Percentiles rank a stretch among this genome's conserved stretches.
These are phyloP conservation scores for Myrica gale DNA, from an alignment of 306 rosid species.

Conservation along the genomic window DNA sequence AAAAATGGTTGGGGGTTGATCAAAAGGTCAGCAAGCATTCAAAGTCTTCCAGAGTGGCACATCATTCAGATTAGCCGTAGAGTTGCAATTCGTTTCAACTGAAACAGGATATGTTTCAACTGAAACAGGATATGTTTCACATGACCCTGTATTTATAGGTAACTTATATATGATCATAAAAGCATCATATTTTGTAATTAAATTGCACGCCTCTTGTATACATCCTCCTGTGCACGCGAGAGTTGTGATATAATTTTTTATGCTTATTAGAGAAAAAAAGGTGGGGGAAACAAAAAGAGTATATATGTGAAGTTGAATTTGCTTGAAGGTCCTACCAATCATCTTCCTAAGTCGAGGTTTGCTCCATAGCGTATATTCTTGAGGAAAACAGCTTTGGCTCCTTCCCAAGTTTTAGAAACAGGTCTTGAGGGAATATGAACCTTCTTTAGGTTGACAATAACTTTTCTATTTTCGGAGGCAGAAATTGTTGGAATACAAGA, in stretches of 20 bases:
- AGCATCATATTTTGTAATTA: not conserved
- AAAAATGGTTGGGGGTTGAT: conserved; percentile 72
- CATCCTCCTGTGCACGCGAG: not conserved
- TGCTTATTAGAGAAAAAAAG: not conserved
- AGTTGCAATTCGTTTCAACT: conserved; percentile 16
- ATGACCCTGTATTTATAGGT: not conserved
- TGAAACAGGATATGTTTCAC: conserved; percentile 4
- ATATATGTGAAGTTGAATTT: not conserved
- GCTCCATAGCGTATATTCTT: not conserved
- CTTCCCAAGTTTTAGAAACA: not conserved
- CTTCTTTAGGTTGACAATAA: not conserved
- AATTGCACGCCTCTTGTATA: not conserved
- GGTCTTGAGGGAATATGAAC: not conserved
- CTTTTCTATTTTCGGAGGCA: not conserved
- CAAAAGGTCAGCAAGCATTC: conserved; percentile 37
- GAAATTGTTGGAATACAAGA: not conserved
- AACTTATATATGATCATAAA: not conserved
- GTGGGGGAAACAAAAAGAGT: no score
- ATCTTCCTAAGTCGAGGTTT: not conserved
- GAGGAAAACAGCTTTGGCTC: not conserved
- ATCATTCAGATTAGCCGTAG: conserved; percentile 38
- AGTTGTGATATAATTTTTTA: not conserved
- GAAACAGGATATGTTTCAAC: conserved; percentile 4
- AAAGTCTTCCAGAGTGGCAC: conserved; percentile 63
- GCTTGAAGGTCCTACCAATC: not conserved